These are phyloP conservation scores for Piloderma croceum DNA, from an alignment of 768 basidiomycete species.

Conservation along the genomic window DNA sequence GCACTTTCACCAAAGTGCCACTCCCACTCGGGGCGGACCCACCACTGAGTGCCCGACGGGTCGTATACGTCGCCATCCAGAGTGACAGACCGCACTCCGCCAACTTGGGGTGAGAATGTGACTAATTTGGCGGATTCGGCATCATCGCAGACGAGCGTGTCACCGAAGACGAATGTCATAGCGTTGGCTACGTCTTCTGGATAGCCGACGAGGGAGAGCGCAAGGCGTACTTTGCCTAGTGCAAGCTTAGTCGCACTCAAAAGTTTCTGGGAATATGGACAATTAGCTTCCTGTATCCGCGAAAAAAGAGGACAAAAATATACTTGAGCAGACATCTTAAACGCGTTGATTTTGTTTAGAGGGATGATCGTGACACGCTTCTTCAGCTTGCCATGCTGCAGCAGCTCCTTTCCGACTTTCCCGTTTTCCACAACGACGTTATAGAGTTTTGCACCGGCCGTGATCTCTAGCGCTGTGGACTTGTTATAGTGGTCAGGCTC, in stretches of 20 bases:
- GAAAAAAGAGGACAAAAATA: slow-evolving; percentile 5
- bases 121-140: slow-evolving; percentile 80
- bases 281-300: background rate
- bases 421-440: slow-evolving; percentile 94
- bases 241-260: slow-evolving; percentile 65
- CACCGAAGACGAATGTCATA: slow-evolving; percentile 90
- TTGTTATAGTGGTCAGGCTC: slow-evolving; percentile 64
- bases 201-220: slow-evolving; percentile 86
- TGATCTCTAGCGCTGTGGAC: slow-evolving; percentile 88
- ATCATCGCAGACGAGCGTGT: slow-evolving; percentile 88
- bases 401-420: slow-evolving; percentile 75
- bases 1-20: slow-evolving; percentile 75
- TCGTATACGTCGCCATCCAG: slow-evolving; percentile 95
- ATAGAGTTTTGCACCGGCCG: slow-evolving; percentile 84
- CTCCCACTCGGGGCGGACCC: slow-evolving; percentile 77
- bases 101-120: slow-evolving; percentile 83
- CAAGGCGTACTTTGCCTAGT: slow-evolving; percentile 75
- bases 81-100: slow-evolving; percentile 79
- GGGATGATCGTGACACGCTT: slow-evolving; percentile 93
- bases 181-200: slow-evolving; percentile 77
- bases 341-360: slow-evolving; percentile 80
- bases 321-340: slow-evolving; percentile 47
- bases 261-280: slow-evolving; percentile 60
- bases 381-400: slow-evolving; percentile 72
- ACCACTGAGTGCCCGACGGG: slow-evolving; percentile 89